Evolutionary conservation across 164 flowering plant species (phyloP).

Genomic region (Dillenia suffruticosa): DNA sequence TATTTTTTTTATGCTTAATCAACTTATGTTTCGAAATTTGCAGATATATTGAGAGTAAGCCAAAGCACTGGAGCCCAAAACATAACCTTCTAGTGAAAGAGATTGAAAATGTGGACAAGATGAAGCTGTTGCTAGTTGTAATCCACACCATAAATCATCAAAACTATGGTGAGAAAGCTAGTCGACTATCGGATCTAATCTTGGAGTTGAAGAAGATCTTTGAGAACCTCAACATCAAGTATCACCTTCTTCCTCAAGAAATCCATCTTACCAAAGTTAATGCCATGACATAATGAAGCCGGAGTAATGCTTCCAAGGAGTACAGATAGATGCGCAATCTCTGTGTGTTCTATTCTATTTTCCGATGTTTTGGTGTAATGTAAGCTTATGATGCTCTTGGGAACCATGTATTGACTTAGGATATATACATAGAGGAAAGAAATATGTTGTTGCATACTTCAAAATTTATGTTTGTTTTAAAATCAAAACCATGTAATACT

Average conservation of each 20-base stretch:
- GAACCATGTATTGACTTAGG: no score
- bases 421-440: no score
- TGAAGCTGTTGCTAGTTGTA: conserved; percentile 37
- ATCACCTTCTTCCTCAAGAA: conserved; percentile 49
- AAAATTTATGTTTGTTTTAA: no score
- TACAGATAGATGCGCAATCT: no score
- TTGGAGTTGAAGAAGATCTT: conserved; percentile 44
- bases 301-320: no score
- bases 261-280: conserved; percentile 23
- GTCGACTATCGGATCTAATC: conserved; percentile 37
- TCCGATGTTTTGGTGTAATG: no score
- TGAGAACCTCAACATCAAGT: conserved; percentile 36
- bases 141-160: conserved; percentile 58
- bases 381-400: no score
- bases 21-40: neutral
- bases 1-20: neutral
- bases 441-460: no score
- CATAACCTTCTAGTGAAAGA: conserved; percentile 39
- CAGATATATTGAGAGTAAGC: conserved; percentile 57
- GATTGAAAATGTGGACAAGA: conserved; percentile 40
- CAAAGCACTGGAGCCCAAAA: conserved; percentile 43
- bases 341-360: no score
- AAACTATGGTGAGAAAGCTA: conserved; percentile 33
- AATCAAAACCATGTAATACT: no score
- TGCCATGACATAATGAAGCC: neutral